Percentiles rank a stretch among this genome's conserved stretches.
Conservation (phyloP, 306 rosid species). For the Echinosophora koreensis region DNA sequence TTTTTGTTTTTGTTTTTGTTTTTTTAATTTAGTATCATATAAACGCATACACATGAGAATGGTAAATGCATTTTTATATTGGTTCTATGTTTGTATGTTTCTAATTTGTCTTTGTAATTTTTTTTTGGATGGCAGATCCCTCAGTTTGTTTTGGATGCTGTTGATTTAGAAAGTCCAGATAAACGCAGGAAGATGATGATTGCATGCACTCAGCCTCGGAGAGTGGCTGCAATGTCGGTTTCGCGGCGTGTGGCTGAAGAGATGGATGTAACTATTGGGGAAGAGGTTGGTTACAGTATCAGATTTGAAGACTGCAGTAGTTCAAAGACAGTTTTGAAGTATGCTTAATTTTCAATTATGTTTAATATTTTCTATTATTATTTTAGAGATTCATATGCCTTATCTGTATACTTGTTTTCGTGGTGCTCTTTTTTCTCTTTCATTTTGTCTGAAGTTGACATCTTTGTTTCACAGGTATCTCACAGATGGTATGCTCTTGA, state of each 20-base stretch:
- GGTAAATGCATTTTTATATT: neutral
- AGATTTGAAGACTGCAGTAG: slow-evolving; percentile 97
- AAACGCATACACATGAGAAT: neutral
- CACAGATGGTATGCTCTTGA: slow-evolving; percentile 93
- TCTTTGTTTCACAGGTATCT: slow-evolving; percentile 66
- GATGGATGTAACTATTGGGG: slow-evolving; percentile 95
- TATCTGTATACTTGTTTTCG: neutral
- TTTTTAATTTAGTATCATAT: neutral
- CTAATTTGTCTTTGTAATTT: neutral
- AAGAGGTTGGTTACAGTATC: slow-evolving; percentile 96
- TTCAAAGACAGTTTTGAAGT: slow-evolving; percentile 88
- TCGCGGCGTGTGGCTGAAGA: slow-evolving; percentile 98
- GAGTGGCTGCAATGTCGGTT: slow-evolving; percentile 98
- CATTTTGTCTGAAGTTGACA: slow-evolving; percentile 6
- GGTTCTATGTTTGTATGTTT: neutral
- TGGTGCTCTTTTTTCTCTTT: neutral
- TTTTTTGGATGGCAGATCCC: slow-evolving; percentile 68
- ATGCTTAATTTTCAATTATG: slow-evolving; percentile 40
- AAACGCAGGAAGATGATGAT: slow-evolving; percentile 86
- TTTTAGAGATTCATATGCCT: neutral
- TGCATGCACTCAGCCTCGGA: slow-evolving; percentile 94
- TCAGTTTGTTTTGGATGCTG: slow-evolving; percentile 89
- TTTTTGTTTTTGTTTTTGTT: neutral
- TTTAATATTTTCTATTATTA: neutral
- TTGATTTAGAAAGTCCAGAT: slow-evolving; percentile 73